Evolutionary conservation across 768 basidiomycete genomes (phyloP), one percentile per base, ranked within the genome.

Genomic region (Cystobasidium tubakii): DNA sequence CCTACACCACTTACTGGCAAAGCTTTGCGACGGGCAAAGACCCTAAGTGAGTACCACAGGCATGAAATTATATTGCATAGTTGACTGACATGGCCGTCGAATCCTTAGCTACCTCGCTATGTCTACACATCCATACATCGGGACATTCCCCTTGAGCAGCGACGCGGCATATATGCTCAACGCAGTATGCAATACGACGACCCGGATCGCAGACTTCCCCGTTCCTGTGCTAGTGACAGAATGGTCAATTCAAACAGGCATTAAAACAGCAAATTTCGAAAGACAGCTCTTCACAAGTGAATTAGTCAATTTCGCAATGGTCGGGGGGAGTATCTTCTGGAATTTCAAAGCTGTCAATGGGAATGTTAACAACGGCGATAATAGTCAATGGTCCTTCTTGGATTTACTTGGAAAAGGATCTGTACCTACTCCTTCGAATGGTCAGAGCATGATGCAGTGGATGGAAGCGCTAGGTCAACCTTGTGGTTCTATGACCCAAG

Each of bases 61-160:
- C 12, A 7, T n/a, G 62, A 13, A 4, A 12, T 4, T 34, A 9
- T 36, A 36, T 63, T 25, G 62, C 3, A 36, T 9, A 13, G 21
- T 4, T 12, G 29, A 63, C 62, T 65, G 34, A 42, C 21, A 50
- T 43, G 9, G 50, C 73, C 46, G 72, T 72, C 1, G 75, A 77
- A 74, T 31, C 43, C 36, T 12, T 33, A 65, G 63, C 33, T 65
- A 65, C 21, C 4, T 73, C 31, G 36, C 42, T 23, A 53, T 66
- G 42, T 50, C 54, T 36, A 42, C 67, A 19, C 74, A 74, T 44
- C 74, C 74, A 25, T 74, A 74, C 31, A 42, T 66, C 44, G 66
- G 78, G 10, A 79, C 78, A 72, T 80, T 80, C 77, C 79, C 79
- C 10, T 76, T 76, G 3, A 78, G 79, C 43, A 74, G 13, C 44